phyloP scores from a whole-genome alignment of 2,329 filamentous ascomycete genomes.

The Phaeosphaeria sp. region DNA sequence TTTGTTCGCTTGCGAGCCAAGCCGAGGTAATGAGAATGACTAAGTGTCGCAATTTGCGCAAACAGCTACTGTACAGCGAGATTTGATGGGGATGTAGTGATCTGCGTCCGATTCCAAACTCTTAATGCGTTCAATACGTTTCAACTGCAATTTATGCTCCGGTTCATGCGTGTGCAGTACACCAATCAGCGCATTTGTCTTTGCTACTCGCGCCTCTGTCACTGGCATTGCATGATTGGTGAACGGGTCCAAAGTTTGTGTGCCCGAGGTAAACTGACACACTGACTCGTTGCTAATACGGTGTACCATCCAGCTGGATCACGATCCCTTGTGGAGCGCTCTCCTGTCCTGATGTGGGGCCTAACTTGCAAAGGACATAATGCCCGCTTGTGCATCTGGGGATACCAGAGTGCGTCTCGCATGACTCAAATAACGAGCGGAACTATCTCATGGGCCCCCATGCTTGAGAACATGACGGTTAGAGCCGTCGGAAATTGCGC shows the following conservation, averaged over 20 bases:
- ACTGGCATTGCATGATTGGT: conserved; percentile 20
- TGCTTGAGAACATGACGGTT: neutral
- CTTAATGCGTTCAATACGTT: conserved; percentile 5
- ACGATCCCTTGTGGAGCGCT: conserved; percentile 7
- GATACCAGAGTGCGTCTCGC: neutral
- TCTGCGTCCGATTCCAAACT: neutral
- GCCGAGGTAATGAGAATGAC: conserved; percentile 10
- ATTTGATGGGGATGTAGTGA: neutral
- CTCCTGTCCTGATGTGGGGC: conserved; percentile 5
- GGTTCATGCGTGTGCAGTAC: conserved; percentile 7
- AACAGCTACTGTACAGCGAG: neutral
- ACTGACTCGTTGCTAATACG: conserved; percentile 11
- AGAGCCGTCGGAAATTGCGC: conserved; percentile 9
- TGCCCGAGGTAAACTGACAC: conserved; percentile 1
- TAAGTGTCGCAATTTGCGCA: neutral
- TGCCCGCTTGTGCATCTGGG: conserved; percentile 14
- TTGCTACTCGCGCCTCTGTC: conserved; percentile 4
- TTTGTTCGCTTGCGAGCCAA: conserved; percentile 6
- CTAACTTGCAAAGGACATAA: conserved; percentile 12
- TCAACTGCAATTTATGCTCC: conserved; percentile 17
- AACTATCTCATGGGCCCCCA: neutral
- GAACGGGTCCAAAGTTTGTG: conserved; percentile 7
- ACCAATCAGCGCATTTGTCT: neutral
- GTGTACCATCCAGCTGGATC: conserved; percentile 11
- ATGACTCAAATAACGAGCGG: conserved; percentile 2